Evolutionary conservation across 2,329 filamentous ascomycete species (phyloP), one percentile per base, ranked within the genome.

Genomic region (Didymella pomorum): DNA sequence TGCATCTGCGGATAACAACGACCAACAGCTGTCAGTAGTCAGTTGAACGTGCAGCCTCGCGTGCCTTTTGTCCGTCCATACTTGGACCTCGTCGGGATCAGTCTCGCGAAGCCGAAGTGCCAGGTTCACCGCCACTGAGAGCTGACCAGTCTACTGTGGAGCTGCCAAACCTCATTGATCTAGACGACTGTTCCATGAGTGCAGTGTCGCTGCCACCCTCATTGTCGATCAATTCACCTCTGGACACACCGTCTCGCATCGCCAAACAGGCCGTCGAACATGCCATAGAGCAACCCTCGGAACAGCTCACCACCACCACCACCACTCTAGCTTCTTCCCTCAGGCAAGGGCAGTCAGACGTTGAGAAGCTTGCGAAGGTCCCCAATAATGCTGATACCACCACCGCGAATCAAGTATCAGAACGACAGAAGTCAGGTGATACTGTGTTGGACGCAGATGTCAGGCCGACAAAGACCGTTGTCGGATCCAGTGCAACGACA

Each of bases 1-100:
- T 12, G 33, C 69, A 20, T 61, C 62, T 11, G 25, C 46, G 35
- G 3, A 63, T 50, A 2, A 41, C 12, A 51, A 56, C 0, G 53
- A 59, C 4, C 47, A 29, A 2, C 33, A 51, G 1, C 41, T 53
- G 4, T 33, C 21, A 9, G 37, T 14, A 52, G 4, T 33, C 21
- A 9, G 37, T 14, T 2, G 55, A 62, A 11, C 26, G 46, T n/a
- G 18, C 29, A 33, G 26, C 50, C 2, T 45, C 48, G 3, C 64
- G 29, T 4, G 29, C 18, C 0, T 65, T 69, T 11, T 58, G 16
- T 7, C 48, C 33, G 9, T 23, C 35, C 2, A 28, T 14, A 14
- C 11, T 9, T 18, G 16, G 25, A 8, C 21, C 21, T n/a, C 9
- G 12, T 16, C 21, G 29, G 12, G n/a, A 20, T 7, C 49, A 14